Evolutionary conservation across 176 grass and related monocot species (phyloP).

Genomic region (Chloris gayana): DNA sequence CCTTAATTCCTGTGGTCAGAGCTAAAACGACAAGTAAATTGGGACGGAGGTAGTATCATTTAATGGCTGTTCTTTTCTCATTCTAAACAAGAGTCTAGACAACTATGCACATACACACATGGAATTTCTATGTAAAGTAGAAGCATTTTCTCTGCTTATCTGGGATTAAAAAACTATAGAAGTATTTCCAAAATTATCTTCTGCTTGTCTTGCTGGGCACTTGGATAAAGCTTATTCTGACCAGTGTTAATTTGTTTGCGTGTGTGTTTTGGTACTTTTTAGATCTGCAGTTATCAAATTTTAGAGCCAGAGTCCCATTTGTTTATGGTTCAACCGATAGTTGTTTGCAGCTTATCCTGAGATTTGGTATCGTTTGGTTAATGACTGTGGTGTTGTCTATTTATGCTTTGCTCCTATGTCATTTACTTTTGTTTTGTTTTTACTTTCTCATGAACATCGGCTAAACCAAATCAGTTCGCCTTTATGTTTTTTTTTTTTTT

Average conservation of each 20-base stretch:
- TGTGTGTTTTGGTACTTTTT: neutral
- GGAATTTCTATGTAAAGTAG: neutral
- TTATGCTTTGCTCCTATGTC: neutral
- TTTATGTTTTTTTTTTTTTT: too few relatives aligned
- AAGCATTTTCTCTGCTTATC: neutral
- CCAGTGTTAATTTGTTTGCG: neutral
- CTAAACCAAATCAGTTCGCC: neutral
- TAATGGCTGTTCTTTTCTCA: neutral
- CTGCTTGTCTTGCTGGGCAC: neutral
- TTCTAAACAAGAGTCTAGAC: neutral
- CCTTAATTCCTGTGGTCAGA: too few relatives aligned
- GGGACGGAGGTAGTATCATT: too few relatives aligned
- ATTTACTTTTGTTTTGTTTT: conserved; percentile 7
- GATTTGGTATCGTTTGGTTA: too few relatives aligned
- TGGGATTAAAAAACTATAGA: neutral
- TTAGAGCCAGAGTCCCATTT: neutral
- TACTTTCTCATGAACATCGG: neutral
- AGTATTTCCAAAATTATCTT: neutral
- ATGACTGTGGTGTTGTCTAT: neutral
- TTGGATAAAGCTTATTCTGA: too few relatives aligned
- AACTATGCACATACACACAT: neutral
- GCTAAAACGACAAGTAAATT: too few relatives aligned
- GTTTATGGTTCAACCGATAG: neutral
- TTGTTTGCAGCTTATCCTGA: neutral
- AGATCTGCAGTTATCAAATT: neutral